Evolutionary conservation across 2,329 filamentous ascomycete species (phyloP).

Genomic region (Bipolaris gigantea): DNA sequence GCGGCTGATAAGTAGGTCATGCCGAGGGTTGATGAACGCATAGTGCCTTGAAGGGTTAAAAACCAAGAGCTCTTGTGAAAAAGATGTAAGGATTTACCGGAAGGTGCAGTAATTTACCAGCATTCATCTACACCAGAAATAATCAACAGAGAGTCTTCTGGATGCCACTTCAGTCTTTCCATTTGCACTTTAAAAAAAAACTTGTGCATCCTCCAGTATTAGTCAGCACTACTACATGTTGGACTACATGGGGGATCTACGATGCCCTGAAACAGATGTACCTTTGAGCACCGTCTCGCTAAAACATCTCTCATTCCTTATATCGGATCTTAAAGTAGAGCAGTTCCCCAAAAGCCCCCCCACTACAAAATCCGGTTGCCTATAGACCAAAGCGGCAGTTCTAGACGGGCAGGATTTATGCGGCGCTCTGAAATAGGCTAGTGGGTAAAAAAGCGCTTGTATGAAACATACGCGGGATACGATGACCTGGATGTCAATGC

Average conservation of each 20-base stretch:
- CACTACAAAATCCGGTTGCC: neutral
- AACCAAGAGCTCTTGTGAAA: neutral
- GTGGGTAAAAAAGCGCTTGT: neutral
- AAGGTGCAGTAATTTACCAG: no score
- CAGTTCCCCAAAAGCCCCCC: neutral
- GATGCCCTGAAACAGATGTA: neutral
- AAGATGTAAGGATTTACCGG: no score
- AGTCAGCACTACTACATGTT: no score
- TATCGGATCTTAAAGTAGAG: neutral
- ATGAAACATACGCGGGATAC: neutral
- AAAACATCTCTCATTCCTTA: neutral
- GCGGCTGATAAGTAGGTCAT: slow-evolving; percentile 12
- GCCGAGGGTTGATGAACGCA: neutral
- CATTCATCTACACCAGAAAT: no score
- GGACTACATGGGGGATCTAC: no score
- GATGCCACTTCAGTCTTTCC: no score
- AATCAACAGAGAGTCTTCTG: no score
- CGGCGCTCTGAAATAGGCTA: neutral
- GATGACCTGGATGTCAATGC: neutral
- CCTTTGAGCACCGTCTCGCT: neutral
- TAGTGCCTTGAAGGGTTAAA: neutral
- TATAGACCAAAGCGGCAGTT: neutral
- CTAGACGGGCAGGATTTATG: neutral
- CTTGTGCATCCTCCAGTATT: no score
- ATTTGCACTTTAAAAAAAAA: no score